phyloP scores from a whole-genome alignment of 495 filamentous ascomycete genomes.

The Pyronema domesticum region DNA sequence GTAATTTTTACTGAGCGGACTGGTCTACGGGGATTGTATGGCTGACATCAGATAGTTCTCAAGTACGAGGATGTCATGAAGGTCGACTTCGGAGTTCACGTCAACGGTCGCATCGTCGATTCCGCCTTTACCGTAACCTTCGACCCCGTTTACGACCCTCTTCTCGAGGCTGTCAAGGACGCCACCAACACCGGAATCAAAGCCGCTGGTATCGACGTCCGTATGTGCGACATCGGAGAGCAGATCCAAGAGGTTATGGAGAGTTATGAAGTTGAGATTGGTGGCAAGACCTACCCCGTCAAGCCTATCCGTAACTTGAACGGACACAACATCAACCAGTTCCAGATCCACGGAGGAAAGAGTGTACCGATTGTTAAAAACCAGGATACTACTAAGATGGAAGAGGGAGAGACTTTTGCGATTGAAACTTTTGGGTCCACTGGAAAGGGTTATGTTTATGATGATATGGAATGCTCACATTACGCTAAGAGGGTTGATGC shows the following conservation, averaged over 20 bases:
- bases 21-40: neutral
- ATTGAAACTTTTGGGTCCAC: conserved; percentile 92
- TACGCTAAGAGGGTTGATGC: conserved; percentile 51
- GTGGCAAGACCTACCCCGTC: conserved; percentile 59
- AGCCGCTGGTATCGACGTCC: conserved; percentile 66
- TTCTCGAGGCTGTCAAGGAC: conserved; percentile 64
- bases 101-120: conserved; percentile 82
- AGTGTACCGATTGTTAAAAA: conserved; percentile 80
- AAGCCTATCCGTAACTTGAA: conserved; percentile 78
- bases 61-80: conserved; percentile 78
- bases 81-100: conserved; percentile 80
- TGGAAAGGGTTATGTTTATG: conserved; percentile 65
- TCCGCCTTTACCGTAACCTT: conserved; percentile 84
- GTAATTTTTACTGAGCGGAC: neutral
- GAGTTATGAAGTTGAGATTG: conserved; percentile 67
- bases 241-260: conserved; percentile 79
- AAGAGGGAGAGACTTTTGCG: conserved; percentile 82
- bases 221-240: conserved; percentile 58
- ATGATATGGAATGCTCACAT: conserved; percentile 63
- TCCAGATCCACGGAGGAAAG: conserved; percentile 76
- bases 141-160: conserved; percentile 67
- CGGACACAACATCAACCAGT: conserved; percentile 73
- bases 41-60: conserved; percentile 31
- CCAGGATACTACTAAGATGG: conserved; percentile 70
- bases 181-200: conserved; percentile 75